Percentiles rank a stretch among this genome's conserved stretches.
Conservation (phyloP, 768 basidiomycete species). For the Mycena floridula region DNA sequence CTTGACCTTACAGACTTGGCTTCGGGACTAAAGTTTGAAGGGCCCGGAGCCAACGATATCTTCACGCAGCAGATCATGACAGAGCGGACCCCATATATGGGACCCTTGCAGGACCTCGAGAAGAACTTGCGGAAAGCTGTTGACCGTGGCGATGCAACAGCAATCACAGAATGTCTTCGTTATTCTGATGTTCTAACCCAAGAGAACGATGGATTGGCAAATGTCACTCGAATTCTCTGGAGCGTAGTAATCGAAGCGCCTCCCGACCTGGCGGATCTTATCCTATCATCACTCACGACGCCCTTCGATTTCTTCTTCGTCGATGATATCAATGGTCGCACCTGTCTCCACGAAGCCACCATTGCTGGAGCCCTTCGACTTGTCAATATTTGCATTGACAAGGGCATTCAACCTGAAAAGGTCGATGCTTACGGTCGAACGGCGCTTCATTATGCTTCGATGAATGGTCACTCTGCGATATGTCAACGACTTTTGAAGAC, state of each 20-base stretch:
- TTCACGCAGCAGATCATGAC: conserved; percentile 65
- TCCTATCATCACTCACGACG: conserved; percentile 55
- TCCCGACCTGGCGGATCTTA: conserved; percentile 63
- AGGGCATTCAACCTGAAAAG: conserved; percentile 63
- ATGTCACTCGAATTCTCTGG: conserved; percentile 93
- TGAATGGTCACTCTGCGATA: conserved; percentile 79
- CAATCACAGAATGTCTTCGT: conserved; percentile 63
- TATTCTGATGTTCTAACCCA: conserved; percentile 64
- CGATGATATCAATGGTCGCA: conserved; percentile 96
- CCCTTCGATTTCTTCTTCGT: conserved; percentile 89
- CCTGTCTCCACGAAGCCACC: conserved; percentile 89
- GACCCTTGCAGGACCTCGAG: conserved; percentile 85
- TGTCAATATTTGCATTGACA: conserved; percentile 73
- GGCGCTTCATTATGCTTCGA: conserved; percentile 92
- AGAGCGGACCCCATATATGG: conserved; percentile 54
- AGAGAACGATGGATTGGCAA: conserved; percentile 52
- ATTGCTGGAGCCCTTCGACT: conserved; percentile 77
- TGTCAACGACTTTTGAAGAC: conserved; percentile 73
- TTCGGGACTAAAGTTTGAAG: conserved; percentile 73
- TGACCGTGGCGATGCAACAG: conserved; percentile 47
- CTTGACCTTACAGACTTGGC: conserved; percentile 74
- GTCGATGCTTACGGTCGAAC: conserved; percentile 89
- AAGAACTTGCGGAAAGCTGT: conserved; percentile 80
- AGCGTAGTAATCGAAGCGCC: conserved; percentile 82
- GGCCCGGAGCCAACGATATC: conserved; percentile 68